Percentiles rank a stretch among this genome's conserved stretches.
These are phyloP conservation scores for Lachnellula occidentalis DNA, from an alignment of 2,329 filamentous ascomycete species.

Conservation along the genomic window DNA sequence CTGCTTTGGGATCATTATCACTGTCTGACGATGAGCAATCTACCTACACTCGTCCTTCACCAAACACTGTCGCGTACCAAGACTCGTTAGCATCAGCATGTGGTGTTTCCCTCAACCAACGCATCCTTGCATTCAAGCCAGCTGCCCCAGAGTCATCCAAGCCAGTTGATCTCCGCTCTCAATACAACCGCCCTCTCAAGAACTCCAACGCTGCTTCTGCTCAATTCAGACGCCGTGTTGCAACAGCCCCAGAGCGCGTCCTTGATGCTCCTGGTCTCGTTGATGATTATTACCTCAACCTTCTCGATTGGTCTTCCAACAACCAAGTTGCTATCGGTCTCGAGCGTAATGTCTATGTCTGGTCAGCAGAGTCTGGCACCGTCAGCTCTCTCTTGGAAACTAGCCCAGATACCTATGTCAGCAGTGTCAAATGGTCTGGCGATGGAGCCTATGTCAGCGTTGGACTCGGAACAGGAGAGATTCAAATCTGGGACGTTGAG, in stretches of 20 bases:
- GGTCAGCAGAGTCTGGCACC: slow-evolving; percentile 90
- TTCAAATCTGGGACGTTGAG: slow-evolving; percentile 98
- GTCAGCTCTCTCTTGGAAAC: slow-evolving; percentile 89
- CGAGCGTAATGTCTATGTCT: slow-evolving; percentile 95
- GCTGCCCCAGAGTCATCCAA: slow-evolving; percentile 97
- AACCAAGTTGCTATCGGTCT: slow-evolving; percentile 98
- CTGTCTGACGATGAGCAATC: slow-evolving; percentile 63
- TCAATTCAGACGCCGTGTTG: slow-evolving; percentile 85
- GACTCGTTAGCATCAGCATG: slow-evolving; percentile 86
- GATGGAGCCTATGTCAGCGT: slow-evolving; percentile 96
- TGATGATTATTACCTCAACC: slow-evolving; percentile 98
- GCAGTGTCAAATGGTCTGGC: slow-evolving; percentile 97
- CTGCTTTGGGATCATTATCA: slow-evolving; percentile 73
- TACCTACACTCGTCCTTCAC: slow-evolving; percentile 71
- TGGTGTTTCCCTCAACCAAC: slow-evolving; percentile 86
- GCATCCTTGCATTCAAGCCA: slow-evolving; percentile 97
- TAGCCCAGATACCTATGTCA: slow-evolving; percentile 85
- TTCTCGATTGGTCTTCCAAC: slow-evolving; percentile 94
- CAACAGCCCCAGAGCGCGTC: slow-evolving; percentile 91
- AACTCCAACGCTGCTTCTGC: slow-evolving; percentile 66
- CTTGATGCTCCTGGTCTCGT: slow-evolving; percentile 93
- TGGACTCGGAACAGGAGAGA: slow-evolving; percentile 88
- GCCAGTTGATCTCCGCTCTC: slow-evolving; percentile 92
- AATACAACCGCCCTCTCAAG: slow-evolving; percentile 96
- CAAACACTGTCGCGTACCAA: slow-evolving; percentile 85